Evolutionary conservation across 176 grass and related monocot species (phyloP), one percentile per base, ranked within the genome.

Genomic region (Ensete glaucum): DNA sequence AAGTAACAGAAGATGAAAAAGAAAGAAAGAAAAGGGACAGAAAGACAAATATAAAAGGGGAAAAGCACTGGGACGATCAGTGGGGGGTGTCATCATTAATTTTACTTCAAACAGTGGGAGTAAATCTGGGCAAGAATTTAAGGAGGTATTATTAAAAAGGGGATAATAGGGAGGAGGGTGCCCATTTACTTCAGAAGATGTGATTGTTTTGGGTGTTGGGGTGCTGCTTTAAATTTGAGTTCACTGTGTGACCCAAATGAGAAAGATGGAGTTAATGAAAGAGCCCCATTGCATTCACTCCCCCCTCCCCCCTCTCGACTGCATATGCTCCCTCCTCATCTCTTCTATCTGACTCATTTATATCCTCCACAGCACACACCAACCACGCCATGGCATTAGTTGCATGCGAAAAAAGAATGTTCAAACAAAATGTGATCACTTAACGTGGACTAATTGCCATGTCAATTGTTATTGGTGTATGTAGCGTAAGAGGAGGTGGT

Each of bases 151-250:
- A 17, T 62, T 62, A n/a, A 72, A 72, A 29, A 62, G 21, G 73
- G 8, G 15, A 12, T 27, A 52, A 53, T 14, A 1, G 8, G 59
- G 49, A 64, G 50, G 62, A 64, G 50, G 62, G 48, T 54, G 72
- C 12, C 53, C 3, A 64, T 77, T 77, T 65, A 77, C 52, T 77
- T 64, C 60, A 50, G 17, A 23, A 49, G 48, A 23, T 64, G 43
- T 66, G 60, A 60, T 64, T 25, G 74, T 64, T 77, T 64, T 65
- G 73, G 55, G 73, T 75, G 54, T 75, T 60, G 73, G 26, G 25
- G 73, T 23, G 20, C n/a, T n/a, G 73, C 54, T 75, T 75, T 77
- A 77, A 77, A 77, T 77, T 77, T 77, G 54, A 66, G 21, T 69
- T 69, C 67, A 48, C 19, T 50, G 24, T 16, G 75, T 52, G 75